These are phyloP conservation scores for Canavalia ensiformis DNA, from an alignment of 306 rosid genomes.

Conservation along the genomic window DNA sequence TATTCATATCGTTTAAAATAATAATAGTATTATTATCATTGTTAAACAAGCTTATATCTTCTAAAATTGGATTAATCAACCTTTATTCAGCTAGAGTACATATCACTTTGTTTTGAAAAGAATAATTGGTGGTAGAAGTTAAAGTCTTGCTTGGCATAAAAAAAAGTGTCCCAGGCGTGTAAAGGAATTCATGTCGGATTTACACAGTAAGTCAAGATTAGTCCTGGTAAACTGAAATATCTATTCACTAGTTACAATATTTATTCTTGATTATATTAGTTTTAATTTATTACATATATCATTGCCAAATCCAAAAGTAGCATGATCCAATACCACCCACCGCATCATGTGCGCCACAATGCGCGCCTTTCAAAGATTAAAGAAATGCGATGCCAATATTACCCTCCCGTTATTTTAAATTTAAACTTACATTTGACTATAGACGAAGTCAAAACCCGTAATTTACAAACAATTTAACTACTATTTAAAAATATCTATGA, in stretches of 20 bases:
- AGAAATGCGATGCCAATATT: background rate
- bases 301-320: background rate
- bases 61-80: background rate
- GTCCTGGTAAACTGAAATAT: conserved; percentile 9
- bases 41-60: background rate
- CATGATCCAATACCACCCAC: conserved; percentile 51
- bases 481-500: background rate
- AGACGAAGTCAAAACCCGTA: background rate
- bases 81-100: background rate
- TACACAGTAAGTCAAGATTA: conserved; percentile 12
- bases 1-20: background rate
- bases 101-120: background rate
- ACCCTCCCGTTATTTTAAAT: background rate
- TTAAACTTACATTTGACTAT: background rate
- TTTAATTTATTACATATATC: background rate
- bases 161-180: background rate
- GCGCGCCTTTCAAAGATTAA: conserved; percentile 45
- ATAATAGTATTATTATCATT: background rate
- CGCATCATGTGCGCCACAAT: conserved; percentile 54
- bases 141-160: background rate
- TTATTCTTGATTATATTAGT: background rate
- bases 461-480: background rate
- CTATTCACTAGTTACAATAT: background rate
- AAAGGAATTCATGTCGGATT: conserved; percentile 29
- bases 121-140: background rate